Base-by-base conservation (phyloP, 495 filamentous ascomycete genomes). In the Tuber microsphaerosporum region DNA sequence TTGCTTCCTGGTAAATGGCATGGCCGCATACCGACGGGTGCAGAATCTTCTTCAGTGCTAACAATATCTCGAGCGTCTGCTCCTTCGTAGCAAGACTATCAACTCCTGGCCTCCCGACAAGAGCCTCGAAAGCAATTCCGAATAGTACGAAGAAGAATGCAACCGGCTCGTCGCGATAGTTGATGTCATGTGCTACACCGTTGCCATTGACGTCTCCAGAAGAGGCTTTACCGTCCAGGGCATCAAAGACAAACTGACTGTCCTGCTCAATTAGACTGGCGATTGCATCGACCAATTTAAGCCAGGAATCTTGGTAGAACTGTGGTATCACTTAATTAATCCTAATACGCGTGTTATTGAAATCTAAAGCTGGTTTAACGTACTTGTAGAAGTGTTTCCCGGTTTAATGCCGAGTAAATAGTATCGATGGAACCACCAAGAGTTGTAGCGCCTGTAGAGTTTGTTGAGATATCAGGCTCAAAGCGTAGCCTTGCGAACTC, bases 71-170 rank as follows among this genome's bases (percentile, higher is more conserved):
- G 65, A 98, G 85, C 17, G 92, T 94, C 81, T 97, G 93, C 72
- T 93, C 91, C 77, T 91, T 89, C 0, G 89, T 89, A 7, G 89
- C 88, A 44, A 93, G 85, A 0, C 89, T 89, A 78, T 93, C 92
- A 69, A 89, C 91, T 9, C 87, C 87, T 19, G 91, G 89, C 74
- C 93, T 90, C 10, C 91, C 92, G 22, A 93, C 94, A 65, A 99
- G 88, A 41, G 96, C 94, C 84, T 99, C 95, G 78, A 98, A 97
- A 0, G 94, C 93, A 74, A 99, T 91, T 39, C 95, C 95, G 81
- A 97, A 99, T 1, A 99, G 87, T 16, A 99, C 94, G 80, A 99
- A 99, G 85, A 99, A 99, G 87, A 99, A 99, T 1, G 95, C 95
- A 22, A 97, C 93, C 0, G 95, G 95, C 82, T 99, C 96, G 82